These are phyloP conservation scores for Trichaptum fuscoviolaceum DNA, from an alignment of 768 basidiomycete genomes.

Conservation along the genomic window DNA sequence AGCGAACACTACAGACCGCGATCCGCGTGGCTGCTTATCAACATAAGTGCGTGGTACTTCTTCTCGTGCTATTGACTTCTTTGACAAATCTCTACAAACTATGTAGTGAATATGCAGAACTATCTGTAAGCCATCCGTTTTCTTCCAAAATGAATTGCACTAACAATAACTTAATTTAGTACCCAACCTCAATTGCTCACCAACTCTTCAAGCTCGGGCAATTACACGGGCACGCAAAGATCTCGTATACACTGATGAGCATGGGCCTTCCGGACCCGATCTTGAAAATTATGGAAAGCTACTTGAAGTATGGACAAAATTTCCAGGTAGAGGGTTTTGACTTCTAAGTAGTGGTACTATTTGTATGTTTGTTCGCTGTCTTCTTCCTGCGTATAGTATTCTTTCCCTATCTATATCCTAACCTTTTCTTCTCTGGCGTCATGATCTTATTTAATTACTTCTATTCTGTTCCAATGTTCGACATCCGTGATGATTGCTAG, in stretches of 20 bases:
- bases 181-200: conserved; percentile 85
- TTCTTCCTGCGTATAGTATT: neutral
- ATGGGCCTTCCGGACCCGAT: conserved; percentile 92
- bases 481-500: neutral
- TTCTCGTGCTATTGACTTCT: neutral
- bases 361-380: conserved; percentile 5
- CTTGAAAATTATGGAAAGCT: conserved; percentile 89
- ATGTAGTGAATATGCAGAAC: conserved; percentile 83
- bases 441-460: neutral
- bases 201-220: conserved; percentile 92
- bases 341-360: conserved; percentile 39
- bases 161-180: conserved; percentile 38
- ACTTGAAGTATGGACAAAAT: conserved; percentile 78
- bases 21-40: conserved; percentile 93
- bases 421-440: neutral
- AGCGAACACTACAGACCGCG: conserved; percentile 83
- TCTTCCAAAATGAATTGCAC: conserved; percentile 1
- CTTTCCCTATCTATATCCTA: neutral
- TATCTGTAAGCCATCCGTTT: conserved; percentile 54
- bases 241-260: conserved; percentile 86
- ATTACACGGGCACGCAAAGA: conserved; percentile 91
- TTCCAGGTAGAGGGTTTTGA: conserved; percentile 89
- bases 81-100: neutral
- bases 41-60: conserved; percentile 27
- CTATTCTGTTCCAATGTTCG: too few relatives aligned